These are phyloP conservation scores for Rubroboletus pulcherrimus DNA, from an alignment of 768 basidiomycete species.

Conservation along the genomic window DNA sequence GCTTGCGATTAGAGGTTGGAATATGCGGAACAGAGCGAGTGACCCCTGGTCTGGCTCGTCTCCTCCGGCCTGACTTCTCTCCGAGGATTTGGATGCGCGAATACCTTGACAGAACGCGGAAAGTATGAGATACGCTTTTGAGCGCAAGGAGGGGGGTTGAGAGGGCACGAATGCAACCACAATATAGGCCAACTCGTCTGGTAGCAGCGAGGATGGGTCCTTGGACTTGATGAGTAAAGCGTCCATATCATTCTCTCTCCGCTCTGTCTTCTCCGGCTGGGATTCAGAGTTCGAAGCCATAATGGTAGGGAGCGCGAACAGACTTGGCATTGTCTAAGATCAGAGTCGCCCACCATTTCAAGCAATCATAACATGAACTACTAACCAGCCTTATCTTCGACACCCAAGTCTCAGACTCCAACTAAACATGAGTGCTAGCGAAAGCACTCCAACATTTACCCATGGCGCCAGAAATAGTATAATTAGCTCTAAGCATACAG, in stretches of 20 bases:
- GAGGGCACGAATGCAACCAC: slow-evolving; percentile 51
- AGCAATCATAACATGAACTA: neutral
- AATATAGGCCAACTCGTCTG: slow-evolving; percentile 53
- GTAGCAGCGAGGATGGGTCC: slow-evolving; percentile 37
- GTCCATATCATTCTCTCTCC: slow-evolving; percentile 23
- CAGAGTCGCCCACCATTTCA: neutral
- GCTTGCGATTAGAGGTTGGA: slow-evolving; percentile 47
- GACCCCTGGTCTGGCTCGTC: slow-evolving; percentile 46
- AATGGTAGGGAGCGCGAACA: neutral
- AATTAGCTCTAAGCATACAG: slow-evolving; percentile 70
- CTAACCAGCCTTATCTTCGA: neutral
- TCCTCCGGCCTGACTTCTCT: slow-evolving; percentile 33
- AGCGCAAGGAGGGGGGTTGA: slow-evolving; percentile 42
- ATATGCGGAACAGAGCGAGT: slow-evolving; percentile 44
- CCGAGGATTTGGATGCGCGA: slow-evolving; percentile 36
- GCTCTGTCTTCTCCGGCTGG: neutral
- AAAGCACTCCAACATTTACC: slow-evolving; percentile 5
- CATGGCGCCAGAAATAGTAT: slow-evolving; percentile 19
- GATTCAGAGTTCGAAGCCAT: slow-evolving; percentile 9
- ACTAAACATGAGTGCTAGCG: slow-evolving; percentile 14
- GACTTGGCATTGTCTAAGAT: neutral
- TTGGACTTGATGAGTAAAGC: slow-evolving; percentile 32
- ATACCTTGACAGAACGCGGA: slow-evolving; percentile 65
- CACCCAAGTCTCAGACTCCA: neutral
- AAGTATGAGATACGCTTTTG: slow-evolving; percentile 69